Evolutionary conservation across 345 rosid genomes (phyloP), one percentile per base, ranked within the genome.

Genomic region (Eutrema heterophyllum): DNA sequence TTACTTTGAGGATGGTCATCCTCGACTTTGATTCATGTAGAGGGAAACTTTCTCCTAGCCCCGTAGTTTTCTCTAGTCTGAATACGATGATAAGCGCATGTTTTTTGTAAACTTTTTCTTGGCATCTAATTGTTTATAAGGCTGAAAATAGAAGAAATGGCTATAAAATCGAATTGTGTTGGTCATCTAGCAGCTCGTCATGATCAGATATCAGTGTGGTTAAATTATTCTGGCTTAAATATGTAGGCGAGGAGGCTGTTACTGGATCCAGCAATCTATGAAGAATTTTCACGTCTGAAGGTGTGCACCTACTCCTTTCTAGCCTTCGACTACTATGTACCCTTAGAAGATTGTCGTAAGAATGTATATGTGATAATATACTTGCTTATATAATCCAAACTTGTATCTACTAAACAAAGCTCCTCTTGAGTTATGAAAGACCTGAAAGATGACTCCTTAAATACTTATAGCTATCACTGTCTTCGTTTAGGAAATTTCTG

Each of bases 191-290:
- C 70, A 45, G 62, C 16, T 76, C 6, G 0, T 1, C 9, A 52
- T 68, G 35, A 59, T 30, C 11, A 21, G 29, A 13, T n/a, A 24
- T 8, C 41, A 36, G 27, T 36, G 60, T 65, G 2, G 3, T 33
- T 77, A 5, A 65, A 21, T 12, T 12, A 15, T 71, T 13, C 4
- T 56, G 26, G 11, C 45, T 80, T 63, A 58, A 74, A 64, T 69
- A 72, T 83, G 66, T 76, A 95, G 99, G 92, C 96, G 33, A 88
- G 98, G 85, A 87, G 99, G 76, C 79, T 95, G 45, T 82, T 95
- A 12, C 80, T 95, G 78, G 99, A 95, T 86, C 98, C 97, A 30
- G 98, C 99, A 45, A 89, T 95, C 78, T 97, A 92, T 68, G 99
- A 90, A 82, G 99, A 95, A 73, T 95, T 92, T 66, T 83, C 92